Evolutionary conservation across 1,284 basidiomycete genomes (phyloP), one percentile per base, ranked within the genome.

Genomic region (Microbotryomycetes sp.): DNA sequence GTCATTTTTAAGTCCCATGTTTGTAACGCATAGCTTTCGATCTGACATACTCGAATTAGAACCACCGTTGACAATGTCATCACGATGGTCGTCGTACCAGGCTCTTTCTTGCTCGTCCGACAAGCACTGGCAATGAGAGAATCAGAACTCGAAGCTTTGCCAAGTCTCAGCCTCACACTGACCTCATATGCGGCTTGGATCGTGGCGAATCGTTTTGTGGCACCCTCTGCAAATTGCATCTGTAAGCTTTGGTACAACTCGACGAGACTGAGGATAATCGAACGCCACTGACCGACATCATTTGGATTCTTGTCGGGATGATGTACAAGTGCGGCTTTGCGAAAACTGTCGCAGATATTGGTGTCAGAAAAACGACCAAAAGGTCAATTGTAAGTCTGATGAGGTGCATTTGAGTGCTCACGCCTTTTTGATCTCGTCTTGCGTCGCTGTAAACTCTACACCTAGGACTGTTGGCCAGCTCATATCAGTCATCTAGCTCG

Each of bases 171-270:
- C 4, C 28, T 19, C 32, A 12, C 6, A n/a, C 58, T 56, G 62
- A 86, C 92, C 81, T 97, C 94, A 73, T 97, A 97, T 0, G 94
- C 94, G 70, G 93, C 89, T 72, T 97, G 93, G 16, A 98, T 78
- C 50, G 84, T 80, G 14, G 92, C 86, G 75, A 99, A 99, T 25
- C 86, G 83, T 71, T 87, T 81, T 0, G 92, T 97, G 0, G 96
- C 87, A 49, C 84, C 88, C 69, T 96, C 90, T 42, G 19, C 36
- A 42, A 42, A 19, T 19, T 4, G 88, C 76, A 71, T 92, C 83
- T 61, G 85, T 81, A 30, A 84, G 81, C 71, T 93, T 19, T 42
- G 12, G 36, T 42, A 19, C 19, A 19, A 42, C 36, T 42, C 36
- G 36, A 12, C 36, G 19, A 12, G 12, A 42, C 12, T 12, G 36